Percentiles rank a stretch among this genome's conserved stretches.
Evolutionary conservation across 805 yeast genomes (phyloP).

Genomic region (Zygosaccharomyces siamensis): DNA sequence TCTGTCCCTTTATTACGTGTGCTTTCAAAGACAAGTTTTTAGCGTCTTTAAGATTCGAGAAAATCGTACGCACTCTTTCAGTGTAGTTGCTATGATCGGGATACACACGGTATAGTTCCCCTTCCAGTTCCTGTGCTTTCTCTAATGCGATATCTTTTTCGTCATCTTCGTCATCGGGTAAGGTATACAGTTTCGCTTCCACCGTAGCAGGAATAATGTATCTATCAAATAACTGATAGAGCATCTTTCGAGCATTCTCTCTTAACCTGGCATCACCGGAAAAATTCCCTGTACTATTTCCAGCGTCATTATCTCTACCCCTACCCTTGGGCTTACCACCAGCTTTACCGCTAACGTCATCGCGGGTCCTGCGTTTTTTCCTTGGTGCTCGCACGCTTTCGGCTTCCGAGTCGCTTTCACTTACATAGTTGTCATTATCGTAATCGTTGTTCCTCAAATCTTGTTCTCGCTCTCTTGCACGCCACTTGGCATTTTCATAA

Average conservation of each 20-base stretch:
- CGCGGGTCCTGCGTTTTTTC: conserved; percentile 6
- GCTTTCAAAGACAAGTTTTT: conserved; percentile 55
- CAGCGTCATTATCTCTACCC: not conserved
- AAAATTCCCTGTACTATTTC: not conserved
- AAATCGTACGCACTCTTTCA: conserved; percentile 61
- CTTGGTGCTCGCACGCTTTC: conserved; percentile 6
- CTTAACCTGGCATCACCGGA: conserved; percentile 36
- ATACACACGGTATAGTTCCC: conserved; percentile 41
- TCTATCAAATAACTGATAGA: conserved; percentile 41
- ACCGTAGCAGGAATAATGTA: conserved; percentile 34
- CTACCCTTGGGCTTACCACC: too few relatives aligned
- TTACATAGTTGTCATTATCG: not conserved
- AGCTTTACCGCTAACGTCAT: not conserved
- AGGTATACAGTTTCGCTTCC: conserved; percentile 9
- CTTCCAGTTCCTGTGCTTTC: conserved; percentile 52
- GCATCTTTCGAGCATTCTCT: conserved; percentile 48
- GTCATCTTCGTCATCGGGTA: conserved; percentile 36
- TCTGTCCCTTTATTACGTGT: conserved; percentile 49
- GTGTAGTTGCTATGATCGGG: conserved; percentile 43
- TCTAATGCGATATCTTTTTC: conserved; percentile 31
- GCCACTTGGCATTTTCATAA: conserved; percentile 35
- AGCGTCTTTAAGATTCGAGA: conserved; percentile 52
- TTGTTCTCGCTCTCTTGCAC: conserved; percentile 12
- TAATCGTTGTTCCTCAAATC: conserved; percentile 5
- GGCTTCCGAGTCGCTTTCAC: conserved; percentile 1